A percentile compares a stretch with the other conserved stretches of the same genome.
Evolutionary conservation across 768 basidiomycete genomes (phyloP).

Genomic region (Pisolithus sp.): DNA sequence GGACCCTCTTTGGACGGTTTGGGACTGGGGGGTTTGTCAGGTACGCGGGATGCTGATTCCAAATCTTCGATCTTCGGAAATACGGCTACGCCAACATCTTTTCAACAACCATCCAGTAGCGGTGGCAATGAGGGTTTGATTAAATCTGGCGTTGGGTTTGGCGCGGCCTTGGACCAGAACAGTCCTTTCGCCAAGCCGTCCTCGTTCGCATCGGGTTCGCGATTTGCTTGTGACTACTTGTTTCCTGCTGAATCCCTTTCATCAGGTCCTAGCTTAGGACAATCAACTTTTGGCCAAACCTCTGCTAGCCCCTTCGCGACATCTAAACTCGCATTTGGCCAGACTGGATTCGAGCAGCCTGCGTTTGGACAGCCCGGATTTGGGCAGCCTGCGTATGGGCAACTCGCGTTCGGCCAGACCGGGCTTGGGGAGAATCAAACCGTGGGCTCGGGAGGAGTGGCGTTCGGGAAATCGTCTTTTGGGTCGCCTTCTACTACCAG

Average conservation of each 20-base stretch:
- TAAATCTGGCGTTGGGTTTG: conserved; percentile 33
- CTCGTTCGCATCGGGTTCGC: conserved; percentile 15
- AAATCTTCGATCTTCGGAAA: conserved; percentile 30
- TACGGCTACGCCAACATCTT: conserved; percentile 1
- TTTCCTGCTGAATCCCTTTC: conserved; percentile 16
- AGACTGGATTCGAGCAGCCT: conserved; percentile 32
- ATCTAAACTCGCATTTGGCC: conserved; percentile 19
- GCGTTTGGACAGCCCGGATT: conserved; percentile 34
- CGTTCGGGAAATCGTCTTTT: conserved; percentile 9
- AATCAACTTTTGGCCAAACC: conserved; percentile 29
- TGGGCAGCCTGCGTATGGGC: conserved; percentile 13
- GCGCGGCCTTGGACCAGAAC: conserved; percentile 18
- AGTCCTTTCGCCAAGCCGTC: conserved; percentile 20
- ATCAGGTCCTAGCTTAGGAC: conserved; percentile 29
- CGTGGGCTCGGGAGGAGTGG: conserved; percentile 11
- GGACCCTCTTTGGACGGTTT: conserved; percentile 25
- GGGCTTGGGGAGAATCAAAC: background rate
- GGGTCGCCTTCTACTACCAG: too few species aligned
- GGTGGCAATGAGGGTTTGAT: conserved; percentile 12
- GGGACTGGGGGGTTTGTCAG: conserved; percentile 21
- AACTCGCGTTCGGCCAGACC: conserved; percentile 8
- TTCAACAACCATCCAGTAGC: conserved; percentile 8
- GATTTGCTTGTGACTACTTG: conserved; percentile 10
- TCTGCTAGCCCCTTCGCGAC: too few species aligned
- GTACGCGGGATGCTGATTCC: conserved; percentile 19